Evolutionary conservation across 805 yeast species (phyloP), one percentile per base, ranked within the genome.

Genomic region (Wickerhamiella shivajii): DNA sequence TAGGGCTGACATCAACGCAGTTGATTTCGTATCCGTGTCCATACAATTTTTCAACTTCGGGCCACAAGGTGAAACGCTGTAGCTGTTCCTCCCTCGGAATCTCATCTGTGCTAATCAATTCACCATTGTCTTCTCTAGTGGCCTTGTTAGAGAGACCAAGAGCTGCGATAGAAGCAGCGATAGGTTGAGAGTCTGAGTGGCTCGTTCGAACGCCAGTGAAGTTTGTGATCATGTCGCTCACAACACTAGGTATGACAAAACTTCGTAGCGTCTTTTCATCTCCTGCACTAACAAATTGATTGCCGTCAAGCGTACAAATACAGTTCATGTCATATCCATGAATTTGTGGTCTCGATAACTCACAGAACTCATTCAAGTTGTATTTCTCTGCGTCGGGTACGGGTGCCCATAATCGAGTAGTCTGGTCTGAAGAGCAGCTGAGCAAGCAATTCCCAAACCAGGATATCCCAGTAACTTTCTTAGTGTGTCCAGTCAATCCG

Each of bases 271-370:
- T 74, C 58, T 90, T 92, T 50, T 90, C 99, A 51, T 92, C 99
- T 30, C 96, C 97, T 11, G 85, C 97, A 34, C 94, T 80, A 3
- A 85, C 78, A 58, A 80, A 87, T 42, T 67, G 60, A 1, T 77
- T 63, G 31, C 63, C 56, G 12, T 68, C 56, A 10, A 90, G 54
- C 9, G 77, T 63, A 24, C 74, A 70, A 6, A 79, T 61, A 44
- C 93, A 74, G 24, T 80, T 66, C 96, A 90, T 84, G 50, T 90
- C 97, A 51, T 83, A 90, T 6, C 99, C 99, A 54, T 90, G 99
- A 42, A 90, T 90, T 55, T 90, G 99, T 0, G 98, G 97, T 45
- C 99, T 69, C 2, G 95, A 81, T 54, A 90, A 76, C 53, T 90
- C 99, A 50, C 76, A 77, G 93, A 95, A 84, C 1, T 74, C 61